phyloP scores from a whole-genome alignment of 768 basidiomycete genomes.

The Cantharellus cinnabarinus region DNA sequence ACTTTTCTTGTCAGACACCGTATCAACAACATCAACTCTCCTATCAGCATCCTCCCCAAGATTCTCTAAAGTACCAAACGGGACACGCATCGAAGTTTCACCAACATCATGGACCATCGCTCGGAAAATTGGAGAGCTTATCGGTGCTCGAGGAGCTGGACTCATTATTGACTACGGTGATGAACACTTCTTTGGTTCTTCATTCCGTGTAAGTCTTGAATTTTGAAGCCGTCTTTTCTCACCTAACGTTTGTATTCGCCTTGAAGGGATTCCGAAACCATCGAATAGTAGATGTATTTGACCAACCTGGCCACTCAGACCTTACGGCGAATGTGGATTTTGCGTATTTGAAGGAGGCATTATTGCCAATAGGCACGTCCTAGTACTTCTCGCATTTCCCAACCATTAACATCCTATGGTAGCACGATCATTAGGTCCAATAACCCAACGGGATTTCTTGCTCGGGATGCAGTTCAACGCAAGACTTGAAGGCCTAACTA shows the following conservation, averaged over 20 bases:
- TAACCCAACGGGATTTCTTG: slow-evolving; percentile 62
- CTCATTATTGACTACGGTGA: slow-evolving; percentile 84
- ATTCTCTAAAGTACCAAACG: slow-evolving; percentile 45
- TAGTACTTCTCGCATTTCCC: not conserved
- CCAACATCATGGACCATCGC: slow-evolving; percentile 49
- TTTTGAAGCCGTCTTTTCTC: slow-evolving; percentile 2
- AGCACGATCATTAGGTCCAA: slow-evolving; percentile 39
- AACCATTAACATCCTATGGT: not conserved
- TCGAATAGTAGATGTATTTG: slow-evolving; percentile 65
- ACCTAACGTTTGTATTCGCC: not conserved
- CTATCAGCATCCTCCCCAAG: slow-evolving; percentile 50
- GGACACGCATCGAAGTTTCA: slow-evolving; percentile 64
- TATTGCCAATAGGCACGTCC: slow-evolving; percentile 38
- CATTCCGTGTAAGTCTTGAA: slow-evolving; percentile 48
- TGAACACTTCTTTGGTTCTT: slow-evolving; percentile 42
- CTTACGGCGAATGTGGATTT: slow-evolving; percentile 97
- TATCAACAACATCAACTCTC: slow-evolving; percentile 12
- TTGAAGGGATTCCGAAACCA: slow-evolving; percentile 77
- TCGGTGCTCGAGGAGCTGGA: slow-evolving; percentile 28
- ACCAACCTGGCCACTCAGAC: slow-evolving; percentile 72
- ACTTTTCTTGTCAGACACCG: not conserved
- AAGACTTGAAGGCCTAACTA: slow-evolving; percentile 43
- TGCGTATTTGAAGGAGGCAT: slow-evolving; percentile 61
- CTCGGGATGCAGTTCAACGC: slow-evolving; percentile 50
- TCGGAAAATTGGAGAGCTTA: slow-evolving; percentile 41